Percentiles rank a stretch among this genome's conserved stretches.
phyloP scores from a whole-genome alignment of 306 rosid genomes.

The Trifolium subterraneum region DNA sequence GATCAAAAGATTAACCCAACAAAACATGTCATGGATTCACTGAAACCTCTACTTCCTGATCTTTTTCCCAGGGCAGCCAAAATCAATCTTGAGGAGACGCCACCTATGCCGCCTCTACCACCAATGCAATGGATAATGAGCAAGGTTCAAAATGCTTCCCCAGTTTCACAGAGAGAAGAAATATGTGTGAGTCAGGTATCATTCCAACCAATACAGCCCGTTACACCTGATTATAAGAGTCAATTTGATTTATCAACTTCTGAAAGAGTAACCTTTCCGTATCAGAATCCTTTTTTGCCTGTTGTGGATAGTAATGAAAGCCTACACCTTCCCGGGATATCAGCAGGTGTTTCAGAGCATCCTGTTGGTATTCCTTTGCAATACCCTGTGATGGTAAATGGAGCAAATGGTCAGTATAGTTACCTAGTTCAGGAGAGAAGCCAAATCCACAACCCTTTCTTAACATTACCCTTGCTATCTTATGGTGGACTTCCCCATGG shows the following conservation, averaged over 20 bases:
- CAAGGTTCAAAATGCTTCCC: slow-evolving; percentile 58
- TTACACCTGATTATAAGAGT: slow-evolving; percentile 46
- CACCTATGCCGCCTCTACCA: slow-evolving; percentile 98
- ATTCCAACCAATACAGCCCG: slow-evolving; percentile 44
- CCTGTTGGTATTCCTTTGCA: slow-evolving; percentile 53
- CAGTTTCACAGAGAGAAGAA: slow-evolving; percentile 46
- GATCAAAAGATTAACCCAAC: slow-evolving; percentile 43
- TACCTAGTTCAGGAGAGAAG: slow-evolving; percentile 50
- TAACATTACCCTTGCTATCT: slow-evolving; percentile 45
- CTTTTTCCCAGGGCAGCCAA: slow-evolving; percentile 51
- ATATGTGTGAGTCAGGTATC: slow-evolving; percentile 44
- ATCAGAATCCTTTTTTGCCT: slow-evolving; percentile 56
- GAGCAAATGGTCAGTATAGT: slow-evolving; percentile 48
- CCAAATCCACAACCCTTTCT: slow-evolving; percentile 60
- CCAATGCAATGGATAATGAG: slow-evolving; percentile 97
- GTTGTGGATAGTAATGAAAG: slow-evolving; percentile 49
- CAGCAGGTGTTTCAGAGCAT: slow-evolving; percentile 42
- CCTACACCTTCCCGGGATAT: slow-evolving; percentile 48
- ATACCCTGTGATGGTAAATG: slow-evolving; percentile 48
- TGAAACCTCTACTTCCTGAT: slow-evolving; percentile 50
- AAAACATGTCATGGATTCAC: slow-evolving; percentile 46
- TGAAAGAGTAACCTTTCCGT: slow-evolving; percentile 40
- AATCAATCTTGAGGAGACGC: slow-evolving; percentile 62
- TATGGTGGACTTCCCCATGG: slow-evolving; percentile 45
- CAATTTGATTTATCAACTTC: slow-evolving; percentile 50